Evolutionary conservation across 225 moss, liverwort and hornwort species (phyloP).

Genomic region (Asterella californica): DNA sequence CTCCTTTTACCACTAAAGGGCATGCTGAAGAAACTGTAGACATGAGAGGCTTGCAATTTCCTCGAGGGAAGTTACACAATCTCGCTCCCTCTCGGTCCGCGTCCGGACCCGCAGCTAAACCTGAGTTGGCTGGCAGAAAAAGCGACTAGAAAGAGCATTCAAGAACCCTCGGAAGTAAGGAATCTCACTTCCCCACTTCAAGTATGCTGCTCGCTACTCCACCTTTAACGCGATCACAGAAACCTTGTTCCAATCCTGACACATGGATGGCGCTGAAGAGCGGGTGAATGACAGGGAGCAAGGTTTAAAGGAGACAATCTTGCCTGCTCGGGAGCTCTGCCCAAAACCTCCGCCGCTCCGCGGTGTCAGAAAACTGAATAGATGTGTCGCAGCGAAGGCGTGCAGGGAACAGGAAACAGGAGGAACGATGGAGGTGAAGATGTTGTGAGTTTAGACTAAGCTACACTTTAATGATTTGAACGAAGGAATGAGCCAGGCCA

Average conservation of each 20-base stretch:
- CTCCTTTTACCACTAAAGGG: no score
- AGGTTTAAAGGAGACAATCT: neutral
- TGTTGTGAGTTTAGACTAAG: neutral
- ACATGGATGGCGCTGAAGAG: constrained; percentile 2
- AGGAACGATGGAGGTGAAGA: neutral
- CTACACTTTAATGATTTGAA: neutral
- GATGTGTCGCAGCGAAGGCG: neutral
- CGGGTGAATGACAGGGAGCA: neutral
- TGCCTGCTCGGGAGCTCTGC: constrained; percentile 1
- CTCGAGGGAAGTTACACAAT: neutral
- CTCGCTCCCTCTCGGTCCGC: neutral
- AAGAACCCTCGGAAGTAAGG: neutral
- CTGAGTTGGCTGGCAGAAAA: neutral
- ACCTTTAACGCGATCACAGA: neutral
- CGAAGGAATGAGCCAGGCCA: neutral
- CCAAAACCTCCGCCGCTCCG: constrained; percentile 5
- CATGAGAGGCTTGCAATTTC: no score
- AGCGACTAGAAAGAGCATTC: neutral
- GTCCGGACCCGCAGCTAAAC: neutral
- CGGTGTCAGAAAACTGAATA: constrained; percentile 1
- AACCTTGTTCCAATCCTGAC: neutral
- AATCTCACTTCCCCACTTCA: neutral
- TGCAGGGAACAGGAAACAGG: neutral
- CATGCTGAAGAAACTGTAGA: no score
- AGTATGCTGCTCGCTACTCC: neutral